Evolutionary conservation across 75 land plant genomes (phyloP).

Genomic region (Pinus albicaulis): DNA sequence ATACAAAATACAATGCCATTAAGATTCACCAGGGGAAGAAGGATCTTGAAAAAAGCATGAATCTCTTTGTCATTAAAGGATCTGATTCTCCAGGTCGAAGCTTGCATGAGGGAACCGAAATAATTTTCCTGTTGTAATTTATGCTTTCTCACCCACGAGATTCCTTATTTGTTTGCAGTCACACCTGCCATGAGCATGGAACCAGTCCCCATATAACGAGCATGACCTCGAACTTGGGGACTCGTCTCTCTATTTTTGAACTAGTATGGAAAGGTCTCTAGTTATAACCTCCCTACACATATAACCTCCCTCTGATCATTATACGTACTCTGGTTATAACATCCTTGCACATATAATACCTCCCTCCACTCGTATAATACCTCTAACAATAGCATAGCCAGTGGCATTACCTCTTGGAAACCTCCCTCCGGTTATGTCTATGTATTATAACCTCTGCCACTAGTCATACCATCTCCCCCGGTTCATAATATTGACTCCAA

Average conservation of each 20-base stretch:
- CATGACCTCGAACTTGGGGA: conserved; percentile 98
- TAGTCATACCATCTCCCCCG: too few species aligned
- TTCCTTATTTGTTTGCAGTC: conserved; percentile 58
- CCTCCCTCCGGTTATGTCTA: too few species aligned
- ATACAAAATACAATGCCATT: conserved; percentile 49
- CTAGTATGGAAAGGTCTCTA: too few species aligned
- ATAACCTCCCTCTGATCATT: too few species aligned
- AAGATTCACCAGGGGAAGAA: conserved; percentile 44
- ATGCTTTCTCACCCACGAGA: conserved; percentile 60
- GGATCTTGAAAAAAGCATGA: conserved; percentile 57
- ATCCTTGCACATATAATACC: too few species aligned
- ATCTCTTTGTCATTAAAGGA: conserved; percentile 47
- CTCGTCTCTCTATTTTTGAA: conserved; percentile 69
- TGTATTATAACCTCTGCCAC: too few species aligned
- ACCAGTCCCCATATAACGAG: conserved; percentile 98
- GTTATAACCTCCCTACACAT: too few species aligned
- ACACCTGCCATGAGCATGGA: conserved; percentile 90
- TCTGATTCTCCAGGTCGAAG: conserved; percentile 45
- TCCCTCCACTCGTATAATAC: too few species aligned
- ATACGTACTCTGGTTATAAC: too few species aligned
- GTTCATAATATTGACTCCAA: too few species aligned
- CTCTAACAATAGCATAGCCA: too few species aligned
- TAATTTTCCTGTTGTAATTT: conserved; percentile 52
- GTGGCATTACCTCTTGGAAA: too few species aligned
- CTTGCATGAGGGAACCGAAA: conserved; percentile 52